phyloP scores from a whole-genome alignment of 768 basidiomycete species.

The Pleurotus platypus region DNA sequence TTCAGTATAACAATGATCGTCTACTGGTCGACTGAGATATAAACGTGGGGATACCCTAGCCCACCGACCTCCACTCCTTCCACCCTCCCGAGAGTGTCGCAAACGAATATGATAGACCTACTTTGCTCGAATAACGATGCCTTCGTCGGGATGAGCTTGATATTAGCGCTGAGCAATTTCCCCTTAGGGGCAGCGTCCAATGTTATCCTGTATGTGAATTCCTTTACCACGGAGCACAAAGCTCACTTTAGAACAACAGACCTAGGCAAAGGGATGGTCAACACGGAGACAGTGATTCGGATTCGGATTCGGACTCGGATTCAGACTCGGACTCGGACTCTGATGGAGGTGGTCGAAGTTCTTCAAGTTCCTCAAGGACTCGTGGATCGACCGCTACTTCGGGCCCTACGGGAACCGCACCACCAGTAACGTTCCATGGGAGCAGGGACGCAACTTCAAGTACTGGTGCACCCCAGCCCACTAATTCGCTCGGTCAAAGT shows the following conservation, averaged over 20 bases:
- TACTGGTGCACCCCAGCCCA: background rate
- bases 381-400: constrained; percentile 3
- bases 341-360: constrained; percentile 11
- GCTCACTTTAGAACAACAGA: background rate
- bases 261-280: background rate
- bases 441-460: background rate
- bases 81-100: background rate
- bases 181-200: background rate
- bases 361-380: constrained; percentile 11
- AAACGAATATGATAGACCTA: background rate
- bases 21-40: too few species aligned
- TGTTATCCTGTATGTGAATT: background rate
- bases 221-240: background rate
- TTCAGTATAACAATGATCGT: too few species aligned
- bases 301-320: constrained; percentile 11
- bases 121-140: background rate
- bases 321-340: constrained; percentile 16
- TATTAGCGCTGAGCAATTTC: background rate
- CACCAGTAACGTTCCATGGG: constrained; percentile 1
- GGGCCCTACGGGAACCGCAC: constrained; percentile 7
- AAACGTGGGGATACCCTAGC: too few species aligned
- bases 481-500: background rate
- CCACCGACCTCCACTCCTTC: too few species aligned
- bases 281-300: constrained; percentile 12
- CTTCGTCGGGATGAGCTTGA: background rate